Conservation (phyloP, 2,329 filamentous ascomycete genomes). For the Ustilaginoidea virens region DNA sequence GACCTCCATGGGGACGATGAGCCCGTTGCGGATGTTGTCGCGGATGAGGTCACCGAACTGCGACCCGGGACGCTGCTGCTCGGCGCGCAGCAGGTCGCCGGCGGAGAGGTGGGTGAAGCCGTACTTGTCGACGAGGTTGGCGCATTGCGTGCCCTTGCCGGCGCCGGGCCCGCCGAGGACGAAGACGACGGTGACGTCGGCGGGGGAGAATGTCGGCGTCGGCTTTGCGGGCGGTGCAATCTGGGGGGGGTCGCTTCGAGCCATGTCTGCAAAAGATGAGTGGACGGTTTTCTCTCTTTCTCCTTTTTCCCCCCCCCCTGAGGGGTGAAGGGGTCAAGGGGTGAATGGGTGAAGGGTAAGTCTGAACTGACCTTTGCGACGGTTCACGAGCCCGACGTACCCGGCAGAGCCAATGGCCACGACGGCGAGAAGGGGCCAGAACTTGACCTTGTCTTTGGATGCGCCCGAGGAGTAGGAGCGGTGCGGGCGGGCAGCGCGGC, state of each 20-base stretch:
- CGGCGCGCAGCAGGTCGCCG: constrained; percentile 82
- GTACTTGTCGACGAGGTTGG: constrained; percentile 72
- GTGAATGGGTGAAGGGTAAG: not conserved
- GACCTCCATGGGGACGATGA: constrained; percentile 98
- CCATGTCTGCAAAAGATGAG: constrained; percentile 24
- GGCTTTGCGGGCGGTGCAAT: constrained; percentile 39
- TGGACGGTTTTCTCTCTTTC: no score
- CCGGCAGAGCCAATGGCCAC: constrained; percentile 31
- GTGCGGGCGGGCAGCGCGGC: constrained; percentile 8
- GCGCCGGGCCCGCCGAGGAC: constrained; percentile 91
- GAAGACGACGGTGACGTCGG: constrained; percentile 82
- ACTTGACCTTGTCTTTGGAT: constrained; percentile 29
- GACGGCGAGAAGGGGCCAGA: constrained; percentile 40
- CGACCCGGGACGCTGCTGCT: constrained; percentile 74
- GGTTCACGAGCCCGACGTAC: constrained; percentile 34
- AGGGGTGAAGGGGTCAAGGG: not conserved
- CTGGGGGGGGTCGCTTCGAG: constrained; percentile 26
- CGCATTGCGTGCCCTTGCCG: constrained; percentile 93
- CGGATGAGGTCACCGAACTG: constrained; percentile 90
- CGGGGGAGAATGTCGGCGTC: constrained; percentile 54
- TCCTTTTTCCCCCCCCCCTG: no score
- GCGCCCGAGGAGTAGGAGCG: constrained; percentile 22
- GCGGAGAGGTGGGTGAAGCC: constrained; percentile 88
- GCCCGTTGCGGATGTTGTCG: constrained; percentile 82
- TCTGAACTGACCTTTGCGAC: constrained; percentile 27